Evolutionary conservation across 805 yeast species (phyloP).

Genomic region (Debaryomyces hansenii): DNA sequence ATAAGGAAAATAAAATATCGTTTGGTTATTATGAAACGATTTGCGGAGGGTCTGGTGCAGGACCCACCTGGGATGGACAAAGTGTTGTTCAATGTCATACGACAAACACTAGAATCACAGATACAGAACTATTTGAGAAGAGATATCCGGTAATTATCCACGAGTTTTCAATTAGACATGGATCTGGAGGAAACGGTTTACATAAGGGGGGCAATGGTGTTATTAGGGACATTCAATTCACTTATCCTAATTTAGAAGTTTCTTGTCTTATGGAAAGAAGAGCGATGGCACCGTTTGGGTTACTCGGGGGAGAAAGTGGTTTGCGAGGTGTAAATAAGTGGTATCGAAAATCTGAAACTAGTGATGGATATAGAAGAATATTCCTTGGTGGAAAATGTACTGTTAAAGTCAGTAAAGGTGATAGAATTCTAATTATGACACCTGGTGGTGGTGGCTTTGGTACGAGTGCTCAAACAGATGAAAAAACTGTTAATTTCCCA

Average conservation of each 20-base stretch:
- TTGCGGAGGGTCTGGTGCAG: slow-evolving; percentile 91
- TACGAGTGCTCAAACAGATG: background rate
- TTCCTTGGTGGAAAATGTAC: slow-evolving; percentile 9
- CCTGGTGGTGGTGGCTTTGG: slow-evolving; percentile 11
- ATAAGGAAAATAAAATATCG: slow-evolving; percentile 49
- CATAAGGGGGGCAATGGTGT: slow-evolving; percentile 79
- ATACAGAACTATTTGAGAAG: slow-evolving; percentile 78
- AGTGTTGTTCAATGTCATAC: slow-evolving; percentile 84
- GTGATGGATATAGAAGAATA: slow-evolving; percentile 1
- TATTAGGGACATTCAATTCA: slow-evolving; percentile 73
- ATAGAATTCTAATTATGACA: slow-evolving; percentile 7
- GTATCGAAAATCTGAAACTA: slow-evolving; percentile 13
- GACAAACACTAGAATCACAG: slow-evolving; percentile 88
- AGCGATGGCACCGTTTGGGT: slow-evolving; percentile 75
- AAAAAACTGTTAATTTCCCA: slow-evolving; percentile 15
- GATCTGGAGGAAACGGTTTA: slow-evolving; percentile 74
- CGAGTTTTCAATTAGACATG: slow-evolving; percentile 62
- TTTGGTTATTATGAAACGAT: slow-evolving; percentile 88
- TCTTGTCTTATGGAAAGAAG: slow-evolving; percentile 82
- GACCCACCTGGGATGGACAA: slow-evolving; percentile 74
- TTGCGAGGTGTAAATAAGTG: slow-evolving; percentile 49
- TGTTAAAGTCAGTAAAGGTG: slow-evolving; percentile 8
- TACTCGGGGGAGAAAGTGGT: slow-evolving; percentile 75
- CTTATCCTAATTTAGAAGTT: slow-evolving; percentile 39
- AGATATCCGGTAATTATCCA: slow-evolving; percentile 74